These are phyloP conservation scores for Candida vaughaniae DNA, from an alignment of 805 yeast genomes.

Conservation along the genomic window DNA sequence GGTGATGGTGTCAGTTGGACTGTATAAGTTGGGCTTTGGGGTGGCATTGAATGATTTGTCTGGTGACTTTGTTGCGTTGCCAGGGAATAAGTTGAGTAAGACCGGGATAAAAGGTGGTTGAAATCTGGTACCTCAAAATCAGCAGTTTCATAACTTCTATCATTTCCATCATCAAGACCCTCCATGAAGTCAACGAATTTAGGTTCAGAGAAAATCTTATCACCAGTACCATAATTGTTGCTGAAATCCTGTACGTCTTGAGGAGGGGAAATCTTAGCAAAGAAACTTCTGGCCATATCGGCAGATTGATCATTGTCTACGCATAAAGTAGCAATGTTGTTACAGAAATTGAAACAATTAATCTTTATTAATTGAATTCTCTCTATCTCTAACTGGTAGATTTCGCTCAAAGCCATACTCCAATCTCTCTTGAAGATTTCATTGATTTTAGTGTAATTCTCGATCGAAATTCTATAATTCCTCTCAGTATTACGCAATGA, in stretches of 20 bases:
- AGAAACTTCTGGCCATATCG: constrained; percentile 62
- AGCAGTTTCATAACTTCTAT: constrained; percentile 21
- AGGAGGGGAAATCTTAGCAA: constrained; percentile 67
- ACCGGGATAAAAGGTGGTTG: constrained; percentile 22
- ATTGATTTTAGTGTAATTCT: constrained; percentile 52
- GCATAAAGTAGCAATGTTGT: constrained; percentile 70
- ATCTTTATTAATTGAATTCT: constrained; percentile 67
- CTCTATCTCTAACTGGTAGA: constrained; percentile 71
- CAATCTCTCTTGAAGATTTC: constrained; percentile 73
- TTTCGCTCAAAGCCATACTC: constrained; percentile 58
- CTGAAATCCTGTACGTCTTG: constrained; percentile 59
- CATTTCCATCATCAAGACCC: constrained; percentile 32
- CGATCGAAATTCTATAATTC: constrained; percentile 57
- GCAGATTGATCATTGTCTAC: constrained; percentile 77
- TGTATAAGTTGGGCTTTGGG: not conserved
- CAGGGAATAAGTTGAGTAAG: constrained; percentile 27
- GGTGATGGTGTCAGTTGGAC: not conserved
- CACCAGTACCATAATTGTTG: constrained; percentile 60
- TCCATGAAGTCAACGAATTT: constrained; percentile 58
- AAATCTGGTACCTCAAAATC: constrained; percentile 35
- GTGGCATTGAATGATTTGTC: not conserved
- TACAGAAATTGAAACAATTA: constrained; percentile 76
- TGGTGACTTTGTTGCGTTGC: constrained; percentile 12
- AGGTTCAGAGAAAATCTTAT: constrained; percentile 56
- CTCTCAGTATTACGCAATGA: constrained; percentile 43